Evolutionary conservation across 225 moss, liverwort and hornwort genomes (phyloP).

Genomic region (Marchantia paleacea): DNA sequence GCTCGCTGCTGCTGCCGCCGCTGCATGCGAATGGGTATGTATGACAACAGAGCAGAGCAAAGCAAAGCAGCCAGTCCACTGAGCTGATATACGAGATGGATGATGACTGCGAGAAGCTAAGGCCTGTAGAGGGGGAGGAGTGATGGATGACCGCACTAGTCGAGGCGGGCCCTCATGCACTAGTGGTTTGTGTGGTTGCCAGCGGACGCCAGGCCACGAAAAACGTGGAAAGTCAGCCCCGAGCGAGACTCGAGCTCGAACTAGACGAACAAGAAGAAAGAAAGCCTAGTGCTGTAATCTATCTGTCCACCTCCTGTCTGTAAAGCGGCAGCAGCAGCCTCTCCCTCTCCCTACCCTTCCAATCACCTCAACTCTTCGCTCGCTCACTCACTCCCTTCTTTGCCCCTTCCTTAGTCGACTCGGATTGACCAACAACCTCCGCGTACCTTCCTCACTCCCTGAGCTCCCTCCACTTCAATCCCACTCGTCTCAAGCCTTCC

Average conservation of each 20-base stretch:
- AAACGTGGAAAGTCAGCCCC: constrained; percentile 11
- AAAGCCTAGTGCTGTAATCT: constrained; percentile 8
- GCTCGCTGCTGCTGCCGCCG: not conserved
- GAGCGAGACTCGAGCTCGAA: not conserved
- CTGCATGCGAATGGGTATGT: not conserved
- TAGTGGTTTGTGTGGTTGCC: constrained; percentile 7
- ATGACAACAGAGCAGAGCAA: not conserved
- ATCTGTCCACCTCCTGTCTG: constrained; percentile 12
- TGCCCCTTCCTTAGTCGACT: not conserved
- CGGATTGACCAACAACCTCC: not conserved
- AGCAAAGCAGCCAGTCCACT: not conserved
- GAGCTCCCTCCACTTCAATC: not conserved
- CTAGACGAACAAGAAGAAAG: not conserved
- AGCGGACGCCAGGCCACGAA: constrained; percentile 3
- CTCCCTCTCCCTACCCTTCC: not conserved
- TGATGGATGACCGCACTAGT: not conserved
- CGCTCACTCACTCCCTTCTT: not conserved
- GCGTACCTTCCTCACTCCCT: not conserved
- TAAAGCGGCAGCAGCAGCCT: not conserved
- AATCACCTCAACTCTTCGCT: not conserved
- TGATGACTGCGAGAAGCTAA: constrained; percentile 1
- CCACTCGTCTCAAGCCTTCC: no score
- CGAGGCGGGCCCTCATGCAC: constrained; percentile 9
- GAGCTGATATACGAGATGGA: not conserved
- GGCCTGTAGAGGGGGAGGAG: not conserved